Base-by-base conservation (phyloP, 2,329 filamentous ascomycete species). In the Penicillium sp. region DNA sequence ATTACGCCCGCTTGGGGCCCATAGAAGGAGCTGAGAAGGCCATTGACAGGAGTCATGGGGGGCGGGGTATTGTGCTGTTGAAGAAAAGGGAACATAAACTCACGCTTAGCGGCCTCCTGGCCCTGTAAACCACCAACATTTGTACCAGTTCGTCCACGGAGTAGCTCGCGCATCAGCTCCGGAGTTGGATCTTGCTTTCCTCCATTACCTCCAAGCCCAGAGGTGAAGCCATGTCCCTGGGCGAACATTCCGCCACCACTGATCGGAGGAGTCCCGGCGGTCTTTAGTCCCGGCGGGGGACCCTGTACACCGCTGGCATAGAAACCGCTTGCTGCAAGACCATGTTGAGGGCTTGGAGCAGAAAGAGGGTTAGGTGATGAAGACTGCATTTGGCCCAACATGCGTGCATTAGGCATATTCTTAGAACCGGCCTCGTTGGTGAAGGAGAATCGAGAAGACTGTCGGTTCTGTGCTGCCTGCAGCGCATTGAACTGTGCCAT, bases 31-130 rank as follows among this genome's bases (percentile, higher is more conserved):
- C 82, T 85, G 77, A 91, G 79, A 79, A 90, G 85, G 78, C 85
- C 84, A 78, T 88, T 84, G 83, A 87, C 84, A 84, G 88, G 85
- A 84, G 84, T 85, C 85, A 87, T 86, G 85, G 83, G 84, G 84
- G 77, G 84, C 77, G 85, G 87, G 75, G 84, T 85, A 76, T 88
- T 87, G 78, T 90, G 86, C 72, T 87, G 87, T 74, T 87, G 83
- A 75, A 90, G 87, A 77, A 85, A 87, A 84, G 88, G 87, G 82
- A 90, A 86, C 79, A 88, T 85, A 79, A 86, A 95, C 89, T 95
- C 89, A 95, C 89, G 89, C 88, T 95, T 95, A 83, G 83, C 84
- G 73, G 83, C 80, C 75, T 95, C 89, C 73, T 87, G 84, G 70
- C 79, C 78, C 72, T 88, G 85, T 69, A 78, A 80, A 69, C 79